Evolutionary conservation across 2,329 filamentous ascomycete species (phyloP), one percentile per base, ranked within the genome.

Genomic region (Pyrenochaeta sp.): DNA sequence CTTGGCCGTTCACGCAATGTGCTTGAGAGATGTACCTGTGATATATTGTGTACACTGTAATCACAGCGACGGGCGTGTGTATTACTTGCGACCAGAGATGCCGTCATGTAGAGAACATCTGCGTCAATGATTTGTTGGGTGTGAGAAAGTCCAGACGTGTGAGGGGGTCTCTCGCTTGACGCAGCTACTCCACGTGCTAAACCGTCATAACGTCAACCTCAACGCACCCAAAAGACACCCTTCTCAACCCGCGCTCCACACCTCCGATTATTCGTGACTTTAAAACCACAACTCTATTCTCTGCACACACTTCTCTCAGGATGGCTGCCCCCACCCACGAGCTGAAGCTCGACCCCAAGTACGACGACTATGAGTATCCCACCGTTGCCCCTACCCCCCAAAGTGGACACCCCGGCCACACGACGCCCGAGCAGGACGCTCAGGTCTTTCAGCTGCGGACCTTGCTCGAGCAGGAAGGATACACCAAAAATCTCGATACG

Each of bases 341-440:
- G 75, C 60, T 83, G 64, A 77, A 81, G 64, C 78, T 92, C 69
- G 88, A 96, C 78, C 84, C 91, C 76, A 97, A 97, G 81, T 96
- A 98, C 83, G 95, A 98, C 81, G 78, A 96, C 82, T 98, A 95
- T 79, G 93, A 97, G 79, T 98, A 86, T 82, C 95, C 95, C 60
- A 91, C 88, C 61, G 89, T 85, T 59, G 87, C 91, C 41, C 85
- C 90, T 49, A 85, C 86, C 65, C 76, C 84, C 41, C 85, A 88
- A 73, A 81, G 82, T 68, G 95, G 95, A 63, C 92, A 97, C 77
- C 89, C 94, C 58, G 95, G 95, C 74, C 87, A 96, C 78, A 90
- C 96, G 69, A 95, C 89, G 49, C 83, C 87, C 52, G 85, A 90
- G 77, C 92, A 98, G 82, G 90, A 97, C 85, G 92, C 92, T 48